These are phyloP conservation scores for Blastomyces percursus DNA, from an alignment of 2,329 filamentous ascomycete species.

Conservation along the genomic window DNA sequence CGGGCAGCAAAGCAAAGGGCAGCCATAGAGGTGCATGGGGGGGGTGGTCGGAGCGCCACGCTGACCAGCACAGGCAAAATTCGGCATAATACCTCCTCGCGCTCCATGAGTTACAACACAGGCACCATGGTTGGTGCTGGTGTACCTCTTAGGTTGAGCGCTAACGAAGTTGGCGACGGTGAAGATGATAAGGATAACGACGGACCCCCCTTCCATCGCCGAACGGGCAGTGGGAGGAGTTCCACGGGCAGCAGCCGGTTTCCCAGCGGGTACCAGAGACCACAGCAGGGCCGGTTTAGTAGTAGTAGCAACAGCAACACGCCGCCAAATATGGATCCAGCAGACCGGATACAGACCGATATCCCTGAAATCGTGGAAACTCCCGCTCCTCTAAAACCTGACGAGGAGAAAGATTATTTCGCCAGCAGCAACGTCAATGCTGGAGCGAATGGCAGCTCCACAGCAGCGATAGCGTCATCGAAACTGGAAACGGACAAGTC, in stretches of 20 bases:
- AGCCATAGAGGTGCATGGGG: conserved; percentile 65
- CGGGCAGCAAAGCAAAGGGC: conserved; percentile 79
- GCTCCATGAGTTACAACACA: conserved; percentile 66
- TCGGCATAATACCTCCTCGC: conserved; percentile 75
- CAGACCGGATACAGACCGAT: conserved; percentile 19
- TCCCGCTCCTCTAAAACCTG: conserved; percentile 17
- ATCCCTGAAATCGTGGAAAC: conserved; percentile 35
- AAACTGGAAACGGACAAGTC: conserved; percentile 9
- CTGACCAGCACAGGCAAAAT: conserved; percentile 66
- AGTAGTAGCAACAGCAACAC: conserved; percentile 44
- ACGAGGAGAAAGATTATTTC: conserved; percentile 18
- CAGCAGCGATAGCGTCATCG: not conserved
- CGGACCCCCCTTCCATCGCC: conserved; percentile 36
- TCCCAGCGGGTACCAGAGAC: conserved; percentile 36
- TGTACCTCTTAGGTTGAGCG: conserved; percentile 82
- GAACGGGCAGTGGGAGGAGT: conserved; percentile 49
- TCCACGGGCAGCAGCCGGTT: conserved; percentile 42
- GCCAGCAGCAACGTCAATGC: not conserved
- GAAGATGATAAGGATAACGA: conserved; percentile 50
- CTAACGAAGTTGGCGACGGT: conserved; percentile 86
- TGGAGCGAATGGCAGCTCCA: not conserved
- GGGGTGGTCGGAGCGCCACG: conserved; percentile 48
- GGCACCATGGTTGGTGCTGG: conserved; percentile 65
- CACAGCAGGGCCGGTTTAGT: conserved; percentile 26
- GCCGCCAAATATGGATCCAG: conserved; percentile 36